Evolutionary conservation across 1,284 basidiomycete species (phyloP), one percentile per base, ranked within the genome.

Genomic region (Ceratobasidium sp.): DNA sequence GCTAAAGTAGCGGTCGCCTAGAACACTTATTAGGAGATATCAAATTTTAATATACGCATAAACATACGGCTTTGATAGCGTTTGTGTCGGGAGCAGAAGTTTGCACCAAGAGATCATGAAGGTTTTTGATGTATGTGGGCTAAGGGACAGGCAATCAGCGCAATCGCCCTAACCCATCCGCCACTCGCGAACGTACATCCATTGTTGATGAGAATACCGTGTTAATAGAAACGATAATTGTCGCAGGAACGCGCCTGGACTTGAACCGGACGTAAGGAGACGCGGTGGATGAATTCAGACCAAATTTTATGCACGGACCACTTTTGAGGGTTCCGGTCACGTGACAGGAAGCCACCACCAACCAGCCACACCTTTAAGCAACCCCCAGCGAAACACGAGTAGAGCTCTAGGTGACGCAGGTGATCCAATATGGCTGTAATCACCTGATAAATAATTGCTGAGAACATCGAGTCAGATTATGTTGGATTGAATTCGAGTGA

Each of bases 1-100:
- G 97, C 97, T 77, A 99, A 89, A 82, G 92, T 91, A 23, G 96
- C 91, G 17, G 97, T 99, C 7, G 97, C 97, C 96, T 98, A 81
- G 17, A 1, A 57, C 50, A 75, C 71, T 68, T 33, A 65, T 76
- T 74, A 79, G 33, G 56, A 75, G 13, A 28, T 48, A n/a, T 54
- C 42, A 54, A 78, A 52, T 70, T 17, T 28, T 15, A 28, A 54
- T 44, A 23, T 20, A 26, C 48, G 38, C 38, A 61, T 64, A 80
- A 79, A 85, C 94, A 84, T 85, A 97, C 96, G 82, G 92, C 90
- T 88, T 97, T 97, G 84, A 98, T 91, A 82, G 92, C 88, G 79
- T 89, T 88, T 54, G 96, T 98, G 87, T 98, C 95, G 82, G 94
- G 94, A 77, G 93, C 91, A 78, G 93, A 94, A 46, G 93, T 93